Percentiles rank a stretch among this genome's conserved stretches.
Conservation (phyloP, 177 flowering plant species). For the Tripterygium wilfordii region DNA sequence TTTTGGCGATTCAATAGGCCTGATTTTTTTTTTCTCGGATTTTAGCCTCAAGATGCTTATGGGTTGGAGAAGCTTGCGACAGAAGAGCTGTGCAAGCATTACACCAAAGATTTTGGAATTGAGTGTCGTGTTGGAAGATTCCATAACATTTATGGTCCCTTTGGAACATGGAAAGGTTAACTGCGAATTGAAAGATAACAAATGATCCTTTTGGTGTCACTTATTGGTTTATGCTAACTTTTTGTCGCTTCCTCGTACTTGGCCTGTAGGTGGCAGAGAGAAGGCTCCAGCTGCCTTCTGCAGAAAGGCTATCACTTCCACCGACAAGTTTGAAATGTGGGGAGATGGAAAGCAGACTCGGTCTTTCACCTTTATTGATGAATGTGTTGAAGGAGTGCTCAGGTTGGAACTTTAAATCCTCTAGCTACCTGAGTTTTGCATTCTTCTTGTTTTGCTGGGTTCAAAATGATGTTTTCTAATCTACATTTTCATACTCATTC, state of each 20-base stretch:
- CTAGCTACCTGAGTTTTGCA: no score
- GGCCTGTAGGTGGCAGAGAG: slow-evolving; percentile 83
- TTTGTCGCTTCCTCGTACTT: slow-evolving; percentile 4
- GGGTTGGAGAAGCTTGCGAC: slow-evolving; percentile 96
- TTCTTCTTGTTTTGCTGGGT: no score
- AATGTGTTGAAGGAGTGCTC: slow-evolving; percentile 95
- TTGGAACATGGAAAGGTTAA: slow-evolving; percentile 98
- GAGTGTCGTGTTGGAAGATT: slow-evolving; percentile 95
- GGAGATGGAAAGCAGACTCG: slow-evolving; percentile 97
- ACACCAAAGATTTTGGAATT: slow-evolving; percentile 90
- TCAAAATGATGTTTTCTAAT: no score
- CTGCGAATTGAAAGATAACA: background rate
- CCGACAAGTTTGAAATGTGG: slow-evolving; percentile 99
- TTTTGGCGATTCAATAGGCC: background rate
- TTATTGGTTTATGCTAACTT: background rate
- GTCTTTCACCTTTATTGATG: slow-evolving; percentile 96
- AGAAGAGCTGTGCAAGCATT: slow-evolving; percentile 94
- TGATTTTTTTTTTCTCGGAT: slow-evolving; percentile 1
- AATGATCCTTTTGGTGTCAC: background rate
- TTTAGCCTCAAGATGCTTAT: slow-evolving; percentile 99
- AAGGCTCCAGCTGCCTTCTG: slow-evolving; percentile 99
- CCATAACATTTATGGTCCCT: slow-evolving; percentile 96
- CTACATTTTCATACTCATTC: no score
- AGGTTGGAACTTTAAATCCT: slow-evolving; percentile 46
- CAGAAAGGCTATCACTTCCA: slow-evolving; percentile 77